A percentile compares a stretch with the other conserved stretches of the same genome.
Conservation (phyloP, 2,329 filamentous ascomycete species). For the Chrysoporthe austroafricana region DNA sequence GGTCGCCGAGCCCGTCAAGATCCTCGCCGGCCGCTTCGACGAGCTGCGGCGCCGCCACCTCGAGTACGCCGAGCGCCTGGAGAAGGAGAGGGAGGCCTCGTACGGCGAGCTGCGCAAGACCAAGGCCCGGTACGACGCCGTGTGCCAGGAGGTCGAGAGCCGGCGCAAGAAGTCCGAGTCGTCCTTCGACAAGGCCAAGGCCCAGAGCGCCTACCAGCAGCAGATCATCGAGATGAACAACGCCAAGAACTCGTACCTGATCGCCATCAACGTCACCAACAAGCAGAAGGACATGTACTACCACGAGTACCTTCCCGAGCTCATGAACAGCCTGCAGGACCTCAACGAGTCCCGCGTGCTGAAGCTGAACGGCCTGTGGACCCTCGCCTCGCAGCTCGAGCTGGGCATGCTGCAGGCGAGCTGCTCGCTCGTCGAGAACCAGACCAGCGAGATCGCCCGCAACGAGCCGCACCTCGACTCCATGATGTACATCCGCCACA, state of each 20-base stretch:
- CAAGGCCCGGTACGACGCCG: conserved; percentile 90
- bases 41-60: conserved; percentile 89
- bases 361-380: conserved; percentile 87
- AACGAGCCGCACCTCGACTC: conserved; percentile 91
- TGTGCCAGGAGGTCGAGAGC: conserved; percentile 93
- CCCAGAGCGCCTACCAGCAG: conserved; percentile 88
- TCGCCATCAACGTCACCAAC: conserved; percentile 94
- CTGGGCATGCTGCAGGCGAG: conserved; percentile 76
- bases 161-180: conserved; percentile 93
- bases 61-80: conserved; percentile 86
- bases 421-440: conserved; percentile 70
- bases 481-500: conserved; percentile 97
- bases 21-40: conserved; percentile 75
- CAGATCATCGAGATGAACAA: conserved; percentile 97
- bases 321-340: conserved; percentile 92
- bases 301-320: conserved; percentile 91
- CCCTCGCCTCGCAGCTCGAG: conserved; percentile 77
- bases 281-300: conserved; percentile 98
- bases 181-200: conserved; percentile 92
- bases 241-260: conserved; percentile 96
- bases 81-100: conserved; percentile 83
- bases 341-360: conserved; percentile 85
- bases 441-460: conserved; percentile 79
- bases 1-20: conserved; percentile 85
- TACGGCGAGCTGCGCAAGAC: conserved; percentile 87